Evolutionary conservation across 225 moss, liverwort and hornwort genomes (phyloP).

Genomic region (Marchantia paleacea): DNA sequence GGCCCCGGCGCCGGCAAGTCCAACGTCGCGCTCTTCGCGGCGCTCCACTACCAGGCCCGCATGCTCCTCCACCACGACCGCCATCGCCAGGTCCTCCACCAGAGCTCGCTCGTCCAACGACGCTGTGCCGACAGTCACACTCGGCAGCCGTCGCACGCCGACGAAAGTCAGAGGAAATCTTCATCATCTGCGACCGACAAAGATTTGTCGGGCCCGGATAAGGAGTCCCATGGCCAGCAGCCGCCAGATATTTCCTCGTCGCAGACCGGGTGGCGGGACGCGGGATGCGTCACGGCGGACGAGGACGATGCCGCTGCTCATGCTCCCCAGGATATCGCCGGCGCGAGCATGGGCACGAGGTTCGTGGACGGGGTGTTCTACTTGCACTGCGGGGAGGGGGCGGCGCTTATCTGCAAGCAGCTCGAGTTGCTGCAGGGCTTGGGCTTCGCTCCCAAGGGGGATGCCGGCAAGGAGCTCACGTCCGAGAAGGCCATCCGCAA

Average conservation of each 20-base stretch:
- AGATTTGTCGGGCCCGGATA: too few species aligned
- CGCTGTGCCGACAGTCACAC: too few species aligned
- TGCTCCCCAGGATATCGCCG: too few species aligned
- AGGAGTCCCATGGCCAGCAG: too few species aligned
- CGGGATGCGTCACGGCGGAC: too few species aligned
- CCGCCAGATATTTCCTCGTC: too few species aligned
- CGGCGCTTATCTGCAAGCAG: constrained; percentile 16
- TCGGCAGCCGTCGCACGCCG: not conserved
- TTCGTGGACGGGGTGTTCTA: constrained; percentile 20
- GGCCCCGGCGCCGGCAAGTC: not conserved
- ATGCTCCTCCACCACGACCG: too few species aligned
- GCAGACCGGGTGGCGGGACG: too few species aligned
- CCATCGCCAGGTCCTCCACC: not conserved
- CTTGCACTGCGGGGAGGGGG: constrained; percentile 22
- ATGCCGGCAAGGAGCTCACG: not conserved
- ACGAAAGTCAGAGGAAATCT: not conserved
- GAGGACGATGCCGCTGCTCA: too few species aligned
- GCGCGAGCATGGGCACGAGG: not conserved
- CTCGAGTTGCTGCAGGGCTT: constrained; percentile 26
- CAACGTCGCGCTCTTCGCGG: not conserved
- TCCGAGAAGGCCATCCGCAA: not conserved
- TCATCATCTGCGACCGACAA: not conserved
- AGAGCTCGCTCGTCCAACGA: not conserved
- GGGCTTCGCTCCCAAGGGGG: constrained; percentile 9
- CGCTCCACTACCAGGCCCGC: not conserved